Percentiles rank a stretch among this genome's conserved stretches.
phyloP scores from a whole-genome alignment of 495 filamentous ascomycete species.

The Xylaria bambusicola region DNA sequence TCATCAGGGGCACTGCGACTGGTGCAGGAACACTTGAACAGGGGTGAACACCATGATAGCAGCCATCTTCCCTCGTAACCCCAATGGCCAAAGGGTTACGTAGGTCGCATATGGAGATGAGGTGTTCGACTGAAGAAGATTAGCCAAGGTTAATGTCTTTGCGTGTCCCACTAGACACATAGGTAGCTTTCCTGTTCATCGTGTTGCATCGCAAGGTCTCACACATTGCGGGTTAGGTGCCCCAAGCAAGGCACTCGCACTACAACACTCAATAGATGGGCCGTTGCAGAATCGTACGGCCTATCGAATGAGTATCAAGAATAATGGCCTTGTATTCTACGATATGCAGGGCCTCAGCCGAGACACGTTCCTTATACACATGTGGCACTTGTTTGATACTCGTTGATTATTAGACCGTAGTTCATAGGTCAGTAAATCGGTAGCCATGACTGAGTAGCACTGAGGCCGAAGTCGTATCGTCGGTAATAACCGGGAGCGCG shows the following conservation, averaged over 20 bases:
- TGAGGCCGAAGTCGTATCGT: not conserved
- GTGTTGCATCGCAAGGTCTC: not conserved
- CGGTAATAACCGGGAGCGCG: not conserved
- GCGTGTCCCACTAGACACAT: not conserved
- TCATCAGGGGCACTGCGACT: too few relatives aligned
- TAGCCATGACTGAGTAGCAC: too few relatives aligned
- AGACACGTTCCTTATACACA: not conserved
- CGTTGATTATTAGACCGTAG: too few relatives aligned
- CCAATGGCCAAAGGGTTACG: too few relatives aligned
- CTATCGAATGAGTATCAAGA: not conserved
- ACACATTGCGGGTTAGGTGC: not conserved
- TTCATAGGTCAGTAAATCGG: too few relatives aligned
- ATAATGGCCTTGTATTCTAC: not conserved
- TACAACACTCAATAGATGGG: not conserved
- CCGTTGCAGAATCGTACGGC: not conserved
- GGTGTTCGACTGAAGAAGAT: not conserved
- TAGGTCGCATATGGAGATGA: too few relatives aligned
- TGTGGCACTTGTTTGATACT: too few relatives aligned
- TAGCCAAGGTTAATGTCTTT: not conserved
- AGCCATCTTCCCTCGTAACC: too few relatives aligned
- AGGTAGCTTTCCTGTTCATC: too few relatives aligned
- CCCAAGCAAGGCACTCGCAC: not conserved
- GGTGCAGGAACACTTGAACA: too few relatives aligned
- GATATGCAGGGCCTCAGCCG: not conserved
- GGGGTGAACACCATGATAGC: too few relatives aligned